Evolutionary conservation across 2,329 filamentous ascomycete genomes (phyloP).

Genomic region (Rosellinia necatrix): DNA sequence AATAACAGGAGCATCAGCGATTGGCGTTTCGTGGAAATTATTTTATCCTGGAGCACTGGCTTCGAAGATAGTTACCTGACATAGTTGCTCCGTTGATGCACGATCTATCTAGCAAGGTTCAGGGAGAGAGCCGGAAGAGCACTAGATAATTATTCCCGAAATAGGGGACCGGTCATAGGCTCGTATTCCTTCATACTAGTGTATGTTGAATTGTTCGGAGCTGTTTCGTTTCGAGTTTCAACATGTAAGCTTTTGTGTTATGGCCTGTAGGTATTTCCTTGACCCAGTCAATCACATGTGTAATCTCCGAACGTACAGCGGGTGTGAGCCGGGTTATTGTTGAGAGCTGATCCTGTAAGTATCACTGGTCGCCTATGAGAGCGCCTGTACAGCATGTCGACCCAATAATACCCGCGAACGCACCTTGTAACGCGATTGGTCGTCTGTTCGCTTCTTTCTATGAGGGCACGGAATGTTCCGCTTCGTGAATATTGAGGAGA

Average conservation of each 20-base stretch:
- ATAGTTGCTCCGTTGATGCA: background rate
- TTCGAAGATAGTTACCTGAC: background rate
- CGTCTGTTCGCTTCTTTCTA: no score
- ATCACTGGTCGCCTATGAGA: no score
- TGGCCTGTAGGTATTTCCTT: background rate
- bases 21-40: background rate
- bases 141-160: background rate
- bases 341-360: background rate
- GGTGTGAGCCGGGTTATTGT: background rate
- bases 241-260: background rate
- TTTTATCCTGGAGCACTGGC: background rate
- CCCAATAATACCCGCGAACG: no score
- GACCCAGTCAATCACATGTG: background rate
- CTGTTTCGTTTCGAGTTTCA: constrained; percentile 22
- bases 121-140: background rate
- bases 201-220: background rate
- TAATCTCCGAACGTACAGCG: background rate
- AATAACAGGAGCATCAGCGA: no score
- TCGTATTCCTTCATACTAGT: background rate
- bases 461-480: no score
- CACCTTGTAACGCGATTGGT: no score
- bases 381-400: no score
- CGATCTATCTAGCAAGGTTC: background rate
- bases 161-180: background rate
- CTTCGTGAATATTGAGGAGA: no score